A percentile compares a stretch with the other conserved stretches of the same genome.
Conservation (phyloP, 257 asterid species). For the Scutellaria baicalensis region DNA sequence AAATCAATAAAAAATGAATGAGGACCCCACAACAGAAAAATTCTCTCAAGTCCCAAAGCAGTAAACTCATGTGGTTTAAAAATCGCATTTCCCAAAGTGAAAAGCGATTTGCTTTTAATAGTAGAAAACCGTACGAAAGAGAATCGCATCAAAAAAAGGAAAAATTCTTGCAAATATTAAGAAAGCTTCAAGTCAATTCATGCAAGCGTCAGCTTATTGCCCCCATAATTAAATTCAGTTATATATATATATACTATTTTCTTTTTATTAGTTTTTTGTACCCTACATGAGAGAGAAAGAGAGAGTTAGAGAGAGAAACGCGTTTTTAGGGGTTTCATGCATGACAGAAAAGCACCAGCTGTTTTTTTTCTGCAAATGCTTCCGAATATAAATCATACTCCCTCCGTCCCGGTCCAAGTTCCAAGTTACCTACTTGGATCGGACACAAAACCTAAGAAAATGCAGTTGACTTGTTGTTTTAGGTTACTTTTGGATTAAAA, state of each 20-base stretch:
- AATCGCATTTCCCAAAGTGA: slow-evolving; percentile 24
- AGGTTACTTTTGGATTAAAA: too few relatives aligned
- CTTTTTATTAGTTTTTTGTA: too few relatives aligned
- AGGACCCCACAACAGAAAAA: slow-evolving; percentile 8
- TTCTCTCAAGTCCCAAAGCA: slow-evolving; percentile 15
- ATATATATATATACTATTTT: too few relatives aligned
- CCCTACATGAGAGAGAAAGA: not conserved
- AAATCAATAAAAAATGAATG: not conserved
- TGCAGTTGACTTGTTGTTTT: too few relatives aligned
- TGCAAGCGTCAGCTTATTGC: slow-evolving; percentile 15
- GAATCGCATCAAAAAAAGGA: slow-evolving; percentile 17
- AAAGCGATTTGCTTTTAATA: not conserved
- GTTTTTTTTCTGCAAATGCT: slow-evolving; percentile 26
- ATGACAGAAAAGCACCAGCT: slow-evolving; percentile 61
- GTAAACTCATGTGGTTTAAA: slow-evolving; percentile 22
- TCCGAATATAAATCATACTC: not conserved
- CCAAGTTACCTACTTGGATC: too few relatives aligned
- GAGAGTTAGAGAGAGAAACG: slow-evolving; percentile 25
- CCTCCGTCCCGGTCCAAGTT: too few relatives aligned
- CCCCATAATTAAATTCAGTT: slow-evolving; percentile 21
- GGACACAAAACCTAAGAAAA: too few relatives aligned
- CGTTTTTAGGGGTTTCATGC: slow-evolving; percentile 38
- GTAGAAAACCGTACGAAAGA: slow-evolving; percentile 8
- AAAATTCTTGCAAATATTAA: not conserved
- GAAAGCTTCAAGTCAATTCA: slow-evolving; percentile 4